Evolutionary conservation across 495 filamentous ascomycete genomes (phyloP).

Genomic region (Recurvomyces mirabilis): DNA sequence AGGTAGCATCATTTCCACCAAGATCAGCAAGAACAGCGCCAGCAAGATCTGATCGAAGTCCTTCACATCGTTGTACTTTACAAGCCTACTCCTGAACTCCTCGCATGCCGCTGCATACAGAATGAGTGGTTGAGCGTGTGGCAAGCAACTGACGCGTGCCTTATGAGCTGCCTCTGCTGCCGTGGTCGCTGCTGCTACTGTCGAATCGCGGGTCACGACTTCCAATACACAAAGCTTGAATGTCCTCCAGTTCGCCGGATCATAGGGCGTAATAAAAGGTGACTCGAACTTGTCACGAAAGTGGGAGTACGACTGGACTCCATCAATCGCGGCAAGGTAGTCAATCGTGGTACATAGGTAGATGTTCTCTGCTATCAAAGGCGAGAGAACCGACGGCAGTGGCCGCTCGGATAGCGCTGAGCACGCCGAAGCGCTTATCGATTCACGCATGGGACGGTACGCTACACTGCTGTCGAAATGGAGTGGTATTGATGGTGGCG

Average conservation of each 20-base stretch:
- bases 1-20: not conserved
- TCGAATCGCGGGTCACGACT: not conserved
- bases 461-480: no score
- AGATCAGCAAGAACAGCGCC: not conserved
- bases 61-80: not conserved
- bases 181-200: not conserved
- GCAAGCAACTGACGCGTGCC: not conserved
- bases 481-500: no score
- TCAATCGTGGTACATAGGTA: slow-evolving; percentile 3
- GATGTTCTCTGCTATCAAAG: not conserved
- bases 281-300: not conserved
- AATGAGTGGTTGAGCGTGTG: not conserved
- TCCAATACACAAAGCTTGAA: not conserved
- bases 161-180: not conserved
- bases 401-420: no score
- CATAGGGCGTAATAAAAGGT: not conserved
- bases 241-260: not conserved
- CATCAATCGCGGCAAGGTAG: not conserved
- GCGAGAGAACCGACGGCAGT: not conserved
- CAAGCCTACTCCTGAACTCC: not conserved
- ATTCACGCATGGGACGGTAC: no score
- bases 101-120: not conserved
- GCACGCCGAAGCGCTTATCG: no score
- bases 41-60: not conserved
- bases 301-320: not conserved